Conservation (phyloP, 2,329 filamentous ascomycete species). For the Phyllosticta paracitricarpa region DNA sequence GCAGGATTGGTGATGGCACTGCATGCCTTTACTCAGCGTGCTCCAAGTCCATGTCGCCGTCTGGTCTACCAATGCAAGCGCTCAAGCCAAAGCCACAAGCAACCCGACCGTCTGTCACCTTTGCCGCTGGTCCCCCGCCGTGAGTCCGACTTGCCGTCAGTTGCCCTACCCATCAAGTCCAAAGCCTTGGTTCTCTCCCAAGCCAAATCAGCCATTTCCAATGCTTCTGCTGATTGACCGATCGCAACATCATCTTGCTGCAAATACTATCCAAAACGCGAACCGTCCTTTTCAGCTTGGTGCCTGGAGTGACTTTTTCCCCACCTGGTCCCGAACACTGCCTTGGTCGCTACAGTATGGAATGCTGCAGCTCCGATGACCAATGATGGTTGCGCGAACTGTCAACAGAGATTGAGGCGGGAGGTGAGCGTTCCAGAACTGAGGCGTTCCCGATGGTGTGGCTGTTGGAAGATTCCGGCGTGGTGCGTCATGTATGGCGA, state of each 20-base stretch:
- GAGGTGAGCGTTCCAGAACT: neutral
- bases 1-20: neutral
- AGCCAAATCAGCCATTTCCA: neutral
- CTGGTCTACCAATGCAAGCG: neutral
- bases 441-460: neutral
- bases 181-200: neutral
- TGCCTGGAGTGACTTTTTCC: neutral
- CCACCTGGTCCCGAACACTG: neutral
- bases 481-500: neutral
- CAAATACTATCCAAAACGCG: neutral
- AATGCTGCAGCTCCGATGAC: neutral
- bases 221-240: neutral
- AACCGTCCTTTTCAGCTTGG: neutral
- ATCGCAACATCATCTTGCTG: neutral
- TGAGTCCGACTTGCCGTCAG: neutral
- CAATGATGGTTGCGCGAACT: neutral
- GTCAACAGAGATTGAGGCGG: neutral
- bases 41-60: neutral
- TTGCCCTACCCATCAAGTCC: neutral
- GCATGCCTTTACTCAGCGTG: neutral
- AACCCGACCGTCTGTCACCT: neutral
- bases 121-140: neutral
- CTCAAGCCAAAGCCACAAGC: neutral
- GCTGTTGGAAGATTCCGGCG: neutral
- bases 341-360: neutral